These are phyloP conservation scores for Serendipita indica DNA, from an alignment of 768 basidiomycete species.

Conservation along the genomic window DNA sequence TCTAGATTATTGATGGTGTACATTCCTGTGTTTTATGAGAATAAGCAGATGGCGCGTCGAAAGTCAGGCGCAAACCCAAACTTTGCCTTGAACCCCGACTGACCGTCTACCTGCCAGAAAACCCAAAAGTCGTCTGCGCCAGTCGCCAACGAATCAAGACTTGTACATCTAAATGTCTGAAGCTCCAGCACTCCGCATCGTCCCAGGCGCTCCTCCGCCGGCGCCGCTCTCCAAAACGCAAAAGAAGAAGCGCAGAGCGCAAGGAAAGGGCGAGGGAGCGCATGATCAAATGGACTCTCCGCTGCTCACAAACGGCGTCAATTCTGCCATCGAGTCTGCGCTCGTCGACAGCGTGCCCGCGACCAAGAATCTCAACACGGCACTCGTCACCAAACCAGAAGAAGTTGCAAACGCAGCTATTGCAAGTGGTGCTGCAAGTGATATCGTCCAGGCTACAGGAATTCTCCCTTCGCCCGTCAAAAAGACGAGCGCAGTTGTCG, in stretches of 20 bases:
- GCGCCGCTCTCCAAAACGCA: constrained; percentile 38
- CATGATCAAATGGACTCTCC: constrained; percentile 35
- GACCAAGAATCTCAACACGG: constrained; percentile 36
- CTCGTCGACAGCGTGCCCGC: constrained; percentile 37
- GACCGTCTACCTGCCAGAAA: neutral
- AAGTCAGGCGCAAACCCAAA: neutral
- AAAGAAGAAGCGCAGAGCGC: constrained; percentile 46
- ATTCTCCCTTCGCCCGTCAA: constrained; percentile 18
- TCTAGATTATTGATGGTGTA: constrained; percentile 16
- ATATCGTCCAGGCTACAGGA: constrained; percentile 30
- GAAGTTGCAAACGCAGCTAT: constrained; percentile 3
- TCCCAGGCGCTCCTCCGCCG: constrained; percentile 67
- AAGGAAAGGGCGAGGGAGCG: constrained; percentile 23
- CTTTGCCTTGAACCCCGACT: neutral
- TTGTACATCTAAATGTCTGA: too few species aligned
- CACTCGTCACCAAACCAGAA: constrained; percentile 27
- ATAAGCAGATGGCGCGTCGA: neutral
- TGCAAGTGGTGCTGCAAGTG: neutral
- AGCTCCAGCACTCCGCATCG: constrained; percentile 27
- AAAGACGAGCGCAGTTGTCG: constrained; percentile 56
- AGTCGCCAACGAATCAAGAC: too few species aligned
- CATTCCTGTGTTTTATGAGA: neutral
- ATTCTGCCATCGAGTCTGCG: constrained; percentile 33
- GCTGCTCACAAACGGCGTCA: constrained; percentile 23
- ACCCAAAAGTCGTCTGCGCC: neutral